Evolutionary conservation across 441 rosid species (phyloP).

Genomic region (Populus tomentosa): DNA sequence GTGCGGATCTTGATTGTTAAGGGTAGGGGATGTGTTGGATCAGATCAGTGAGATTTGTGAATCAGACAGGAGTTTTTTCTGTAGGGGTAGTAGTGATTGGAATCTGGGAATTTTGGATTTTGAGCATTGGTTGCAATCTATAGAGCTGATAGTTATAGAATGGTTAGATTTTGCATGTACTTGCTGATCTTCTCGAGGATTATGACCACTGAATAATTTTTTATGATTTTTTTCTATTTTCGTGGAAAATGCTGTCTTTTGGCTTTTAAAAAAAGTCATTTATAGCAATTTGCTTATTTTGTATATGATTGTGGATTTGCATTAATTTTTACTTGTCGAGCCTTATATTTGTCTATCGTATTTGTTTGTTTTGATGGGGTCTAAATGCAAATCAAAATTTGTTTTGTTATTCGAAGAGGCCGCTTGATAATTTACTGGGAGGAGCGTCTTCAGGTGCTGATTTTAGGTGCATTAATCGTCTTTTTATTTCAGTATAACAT

Average conservation of each 20-base stretch:
- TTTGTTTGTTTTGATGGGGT: neutral
- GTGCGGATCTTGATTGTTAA: neutral
- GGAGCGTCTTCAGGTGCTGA: neutral
- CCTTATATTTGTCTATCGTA: neutral
- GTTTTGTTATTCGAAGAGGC: neutral
- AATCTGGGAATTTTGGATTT: neutral
- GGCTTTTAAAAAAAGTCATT: neutral
- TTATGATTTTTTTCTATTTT: too few relatives aligned
- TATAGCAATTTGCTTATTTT: neutral
- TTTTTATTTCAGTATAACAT: slow-evolving; percentile 10
- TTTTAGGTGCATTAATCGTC: neutral
- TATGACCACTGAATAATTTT: neutral
- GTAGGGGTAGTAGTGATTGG: neutral
- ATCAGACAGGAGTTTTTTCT: neutral
- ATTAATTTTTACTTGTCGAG: neutral
- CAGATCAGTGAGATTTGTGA: slow-evolving; percentile 1
- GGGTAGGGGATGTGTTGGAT: neutral
- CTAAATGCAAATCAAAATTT: neutral
- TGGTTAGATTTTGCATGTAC: neutral
- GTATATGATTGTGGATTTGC: neutral
- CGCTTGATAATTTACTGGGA: neutral
- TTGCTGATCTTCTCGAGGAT: neutral
- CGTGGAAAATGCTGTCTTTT: neutral
- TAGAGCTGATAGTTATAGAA: neutral
- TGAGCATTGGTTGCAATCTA: neutral